Evolutionary conservation across 257 asterid species (phyloP).

Genomic region (Capsicum rhomboideum): DNA sequence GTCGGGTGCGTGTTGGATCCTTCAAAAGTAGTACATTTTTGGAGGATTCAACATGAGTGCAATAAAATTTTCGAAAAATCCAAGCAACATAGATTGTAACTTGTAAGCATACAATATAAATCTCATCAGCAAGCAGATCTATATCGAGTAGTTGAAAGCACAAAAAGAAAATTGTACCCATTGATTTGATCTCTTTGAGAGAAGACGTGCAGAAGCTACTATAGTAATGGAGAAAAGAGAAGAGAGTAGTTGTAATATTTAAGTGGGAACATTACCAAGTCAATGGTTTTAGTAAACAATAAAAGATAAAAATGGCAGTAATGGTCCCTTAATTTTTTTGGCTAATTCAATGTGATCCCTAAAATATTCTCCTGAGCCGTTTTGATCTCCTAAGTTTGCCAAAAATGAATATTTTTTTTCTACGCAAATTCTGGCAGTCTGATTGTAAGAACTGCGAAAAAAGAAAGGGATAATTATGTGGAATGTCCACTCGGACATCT

Average conservation of each 20-base stretch:
- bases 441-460: background rate
- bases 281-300: background rate
- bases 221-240: background rate
- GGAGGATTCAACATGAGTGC: too few species aligned
- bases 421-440: fast-evolving
- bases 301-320: background rate
- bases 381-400: background rate
- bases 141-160: background rate
- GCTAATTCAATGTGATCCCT: background rate
- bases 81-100: too few species aligned
- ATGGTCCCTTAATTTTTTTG: too few species aligned
- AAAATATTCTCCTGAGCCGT: background rate
- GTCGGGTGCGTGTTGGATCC: too few species aligned
- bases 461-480: too few species aligned
- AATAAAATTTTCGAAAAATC: too few species aligned
- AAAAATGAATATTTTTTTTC: background rate
- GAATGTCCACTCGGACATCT: too few species aligned
- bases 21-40: too few species aligned
- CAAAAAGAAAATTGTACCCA: background rate
- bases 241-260: background rate
- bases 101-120: too few species aligned
- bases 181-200: background rate
- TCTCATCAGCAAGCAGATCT: too few species aligned
- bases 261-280: background rate
- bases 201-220: background rate